Conservation (phyloP, 768 basidiomycete species). For the Suillus decipiens region DNA sequence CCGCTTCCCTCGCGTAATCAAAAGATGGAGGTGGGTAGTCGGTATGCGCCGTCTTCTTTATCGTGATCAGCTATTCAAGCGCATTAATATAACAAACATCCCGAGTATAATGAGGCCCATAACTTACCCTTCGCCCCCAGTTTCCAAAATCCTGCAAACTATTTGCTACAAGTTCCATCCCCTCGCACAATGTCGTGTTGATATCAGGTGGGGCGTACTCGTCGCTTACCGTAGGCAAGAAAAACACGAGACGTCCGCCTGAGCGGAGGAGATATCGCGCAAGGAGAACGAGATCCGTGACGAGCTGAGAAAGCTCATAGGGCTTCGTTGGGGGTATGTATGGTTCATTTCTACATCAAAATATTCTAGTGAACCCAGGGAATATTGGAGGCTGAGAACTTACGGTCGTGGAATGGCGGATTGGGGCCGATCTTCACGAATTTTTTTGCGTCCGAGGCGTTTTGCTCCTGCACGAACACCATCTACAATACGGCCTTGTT, state of each 20-base stretch:
- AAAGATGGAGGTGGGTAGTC: slow-evolving; percentile 59
- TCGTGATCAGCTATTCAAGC: slow-evolving; percentile 80
- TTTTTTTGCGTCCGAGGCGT: slow-evolving; percentile 68
- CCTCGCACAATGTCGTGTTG: slow-evolving; percentile 72
- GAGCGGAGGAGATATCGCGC: slow-evolving; percentile 85
- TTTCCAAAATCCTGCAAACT: slow-evolving; percentile 92
- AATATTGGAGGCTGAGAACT: slow-evolving; percentile 25
- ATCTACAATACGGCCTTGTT: slow-evolving; percentile 48
- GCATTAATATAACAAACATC: slow-evolving; percentile 8
- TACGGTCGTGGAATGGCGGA: slow-evolving; percentile 45
- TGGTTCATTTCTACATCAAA: slow-evolving; percentile 50
- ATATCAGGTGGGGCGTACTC: slow-evolving; percentile 90
- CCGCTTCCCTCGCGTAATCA: slow-evolving; percentile 26
- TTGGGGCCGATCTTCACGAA: slow-evolving; percentile 28
- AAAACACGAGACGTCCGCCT: slow-evolving; percentile 90
- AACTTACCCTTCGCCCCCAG: slow-evolving; percentile 87
- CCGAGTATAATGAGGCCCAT: slow-evolving; percentile 3
- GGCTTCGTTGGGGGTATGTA: slow-evolving; percentile 91
- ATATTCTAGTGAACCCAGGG: not conserved
- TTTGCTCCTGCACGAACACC: slow-evolving; percentile 92
- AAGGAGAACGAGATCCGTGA: slow-evolving; percentile 76
- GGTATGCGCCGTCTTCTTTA: slow-evolving; percentile 62
- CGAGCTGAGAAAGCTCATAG: slow-evolving; percentile 87
- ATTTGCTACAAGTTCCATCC: slow-evolving; percentile 87
- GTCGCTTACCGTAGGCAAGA: slow-evolving; percentile 89